A percentile compares a stretch with the other conserved stretches of the same genome.
Evolutionary conservation across 2,329 filamentous ascomycete genomes (phyloP).

Genomic region (Xylariaceae sp.): DNA sequence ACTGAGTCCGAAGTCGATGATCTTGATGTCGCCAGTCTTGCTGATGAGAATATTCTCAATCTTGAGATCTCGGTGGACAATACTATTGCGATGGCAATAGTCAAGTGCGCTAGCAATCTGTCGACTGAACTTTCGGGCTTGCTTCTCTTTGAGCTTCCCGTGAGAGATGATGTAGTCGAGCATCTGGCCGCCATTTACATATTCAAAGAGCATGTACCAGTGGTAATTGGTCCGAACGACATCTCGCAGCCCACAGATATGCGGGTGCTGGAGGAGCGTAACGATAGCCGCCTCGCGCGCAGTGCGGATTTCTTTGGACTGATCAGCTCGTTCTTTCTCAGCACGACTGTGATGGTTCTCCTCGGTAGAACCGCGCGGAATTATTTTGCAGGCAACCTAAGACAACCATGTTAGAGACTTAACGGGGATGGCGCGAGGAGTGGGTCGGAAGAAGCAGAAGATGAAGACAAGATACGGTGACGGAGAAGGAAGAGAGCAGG

Average conservation of each 20-base stretch:
- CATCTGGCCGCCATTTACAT: constrained; percentile 98
- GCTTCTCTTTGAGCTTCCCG: constrained; percentile 94
- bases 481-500: not conserved
- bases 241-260: constrained; percentile 93
- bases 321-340: constrained; percentile 84
- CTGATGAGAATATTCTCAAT: constrained; percentile 99
- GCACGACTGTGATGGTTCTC: constrained; percentile 67
- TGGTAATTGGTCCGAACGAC: constrained; percentile 94
- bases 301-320: constrained; percentile 93
- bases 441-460: not conserved
- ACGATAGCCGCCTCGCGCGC: constrained; percentile 95
- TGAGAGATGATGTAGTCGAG: constrained; percentile 99
- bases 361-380: constrained; percentile 82
- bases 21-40: constrained; percentile 98
- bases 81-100: constrained; percentile 97
- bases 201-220: constrained; percentile 99
- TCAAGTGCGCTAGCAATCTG: constrained; percentile 96
- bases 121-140: constrained; percentile 92
- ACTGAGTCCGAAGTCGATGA: constrained; percentile 96
- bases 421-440: constrained; percentile 3
- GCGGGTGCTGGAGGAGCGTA: constrained; percentile 86
- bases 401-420: constrained; percentile 18
- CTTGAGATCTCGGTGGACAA: constrained; percentile 94
- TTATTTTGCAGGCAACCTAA: constrained; percentile 94
- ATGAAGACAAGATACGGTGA: not conserved